Base-by-base conservation (phyloP, 2,329 filamentous ascomycete genomes). In the Xylaria sp. region DNA sequence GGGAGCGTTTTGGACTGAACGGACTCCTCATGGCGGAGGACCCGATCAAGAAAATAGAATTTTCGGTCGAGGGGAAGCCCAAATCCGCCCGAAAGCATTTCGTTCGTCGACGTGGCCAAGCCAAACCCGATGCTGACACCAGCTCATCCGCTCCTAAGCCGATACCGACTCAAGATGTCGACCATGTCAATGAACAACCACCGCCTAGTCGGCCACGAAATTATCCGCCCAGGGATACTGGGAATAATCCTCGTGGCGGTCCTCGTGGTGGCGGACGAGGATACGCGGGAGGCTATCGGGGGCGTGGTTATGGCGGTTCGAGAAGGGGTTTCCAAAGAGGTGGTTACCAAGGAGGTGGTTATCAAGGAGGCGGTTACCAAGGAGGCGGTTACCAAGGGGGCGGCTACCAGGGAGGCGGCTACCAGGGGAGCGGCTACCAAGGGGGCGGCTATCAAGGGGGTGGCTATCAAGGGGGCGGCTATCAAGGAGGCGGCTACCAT, bases 1-100 rank as follows among this genome's bases (percentile, higher is more conserved):
- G 87, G 67, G 76, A 80, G 50, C 76, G 77, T 6, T 68, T 85
- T 2, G 83, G 82, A 0, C 71, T 92, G 4, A 74, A 76, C 1
- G 80, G 82, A 0, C 74, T 86, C 5, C 76, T 84, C 49, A 89
- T 88, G 83, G 87, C 86, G 0, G 86, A 88, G 54, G 75, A 84
- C 19, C 89, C 89, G 0, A 69, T 90, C 51, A 83, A 85, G 66
- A 79, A 75, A 62, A 89, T 90, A 47, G 78, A 87, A 2, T 91
- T 88, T 60, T 77, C 77, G 0, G 76, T 88, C 19, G 84, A 80
- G 8, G 74, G 76, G 3, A 81, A 80, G 63, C 80, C 78, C 0
- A 75, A 73, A 58, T 70, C 65, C 4, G 66, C 70, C 0, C 73
- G 73, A 30, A 61, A 73, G 3, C 70, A 73, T 1, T 74, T 72